A percentile compares a stretch with the other conserved stretches of the same genome.
phyloP scores from a whole-genome alignment of 176 grass and related monocot species.

The Carex myosuroides region DNA sequence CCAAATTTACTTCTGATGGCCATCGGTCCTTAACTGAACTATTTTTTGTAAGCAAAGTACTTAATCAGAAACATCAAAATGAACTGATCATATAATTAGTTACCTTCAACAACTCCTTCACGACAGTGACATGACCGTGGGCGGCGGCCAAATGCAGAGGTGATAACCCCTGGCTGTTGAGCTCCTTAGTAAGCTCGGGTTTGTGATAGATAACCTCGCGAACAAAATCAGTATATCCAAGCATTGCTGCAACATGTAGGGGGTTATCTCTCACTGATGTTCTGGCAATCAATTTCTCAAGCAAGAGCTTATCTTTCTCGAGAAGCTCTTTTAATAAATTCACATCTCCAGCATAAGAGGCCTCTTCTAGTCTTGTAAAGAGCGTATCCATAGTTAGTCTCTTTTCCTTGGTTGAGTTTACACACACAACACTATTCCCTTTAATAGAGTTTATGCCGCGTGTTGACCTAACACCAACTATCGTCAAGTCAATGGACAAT shows the following conservation, averaged over 20 bases:
- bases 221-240: conserved; percentile 7
- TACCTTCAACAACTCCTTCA: conserved; percentile 12
- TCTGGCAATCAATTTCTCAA: background rate
- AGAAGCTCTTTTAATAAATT: background rate
- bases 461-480: too few relatives aligned
- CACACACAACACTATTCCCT: too few relatives aligned
- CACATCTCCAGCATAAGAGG: conserved; percentile 7
- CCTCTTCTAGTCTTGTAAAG: conserved; percentile 3
- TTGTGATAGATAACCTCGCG: background rate
- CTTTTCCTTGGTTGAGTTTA: background rate
- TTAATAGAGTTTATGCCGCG: too few relatives aligned
- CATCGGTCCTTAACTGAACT: too few relatives aligned
- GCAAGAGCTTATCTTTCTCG: conserved; percentile 16
- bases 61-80: background rate
- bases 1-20: too few relatives aligned
- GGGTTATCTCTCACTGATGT: background rate
- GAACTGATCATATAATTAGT: background rate
- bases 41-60: too few relatives aligned
- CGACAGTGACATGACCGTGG: conserved; percentile 5
- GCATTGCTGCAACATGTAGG: conserved; percentile 11
- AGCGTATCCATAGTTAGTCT: background rate
- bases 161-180: background rate
- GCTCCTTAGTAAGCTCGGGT: background rate
- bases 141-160: conserved; percentile 22
- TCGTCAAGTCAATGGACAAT: too few relatives aligned